These are phyloP conservation scores for Colletotrichum lentis DNA, from an alignment of 2,329 filamentous ascomycete species.

Conservation along the genomic window DNA sequence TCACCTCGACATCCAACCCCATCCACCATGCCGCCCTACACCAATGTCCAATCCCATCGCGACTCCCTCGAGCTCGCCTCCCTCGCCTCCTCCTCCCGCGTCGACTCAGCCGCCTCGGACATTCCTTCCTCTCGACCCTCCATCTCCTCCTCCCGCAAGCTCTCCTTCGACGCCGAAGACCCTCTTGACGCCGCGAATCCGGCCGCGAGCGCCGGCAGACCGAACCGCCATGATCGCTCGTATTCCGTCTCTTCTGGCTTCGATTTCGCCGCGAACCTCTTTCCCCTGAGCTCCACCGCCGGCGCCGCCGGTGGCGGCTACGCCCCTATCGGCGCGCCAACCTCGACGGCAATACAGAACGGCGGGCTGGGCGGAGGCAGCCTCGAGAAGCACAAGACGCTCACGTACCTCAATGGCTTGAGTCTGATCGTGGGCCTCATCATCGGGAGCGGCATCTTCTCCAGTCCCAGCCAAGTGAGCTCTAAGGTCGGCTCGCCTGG, in stretches of 20 bases:
- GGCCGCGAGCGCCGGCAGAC: conserved; percentile 52
- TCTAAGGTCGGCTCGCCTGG: conserved; percentile 90
- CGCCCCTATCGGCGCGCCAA: conserved; percentile 81
- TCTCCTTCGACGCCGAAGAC: conserved; percentile 89
- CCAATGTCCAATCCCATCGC: conserved; percentile 60
- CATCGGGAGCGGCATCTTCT: conserved; percentile 97
- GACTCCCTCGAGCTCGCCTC: conserved; percentile 97
- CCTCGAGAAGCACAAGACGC: conserved; percentile 91
- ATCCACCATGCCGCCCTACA: conserved; percentile 49
- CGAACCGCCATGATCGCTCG: conserved; percentile 67
- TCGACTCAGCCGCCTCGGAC: conserved; percentile 63
- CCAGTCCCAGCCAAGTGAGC: conserved; percentile 91
- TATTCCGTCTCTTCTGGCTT: conserved; percentile 94
- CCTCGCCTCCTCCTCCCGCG: conserved; percentile 82
- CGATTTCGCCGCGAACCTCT: conserved; percentile 92
- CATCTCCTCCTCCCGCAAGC: conserved; percentile 87
- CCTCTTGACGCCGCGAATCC: conserved; percentile 72
- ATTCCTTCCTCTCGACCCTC: conserved; percentile 83
- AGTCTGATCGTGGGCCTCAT: conserved; percentile 91
- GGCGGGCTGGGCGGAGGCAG: conserved; percentile 75
- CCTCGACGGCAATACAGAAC: conserved; percentile 49
- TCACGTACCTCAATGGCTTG: conserved; percentile 93
- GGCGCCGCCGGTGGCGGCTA: conserved; percentile 75
- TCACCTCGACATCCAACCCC: conserved; percentile 13
- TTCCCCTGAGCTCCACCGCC: conserved; percentile 86